A percentile compares a stretch with the other conserved stretches of the same genome.
Conservation (phyloP, 2,329 filamentous ascomycete species). For the Fusarium incarnatum region DNA sequence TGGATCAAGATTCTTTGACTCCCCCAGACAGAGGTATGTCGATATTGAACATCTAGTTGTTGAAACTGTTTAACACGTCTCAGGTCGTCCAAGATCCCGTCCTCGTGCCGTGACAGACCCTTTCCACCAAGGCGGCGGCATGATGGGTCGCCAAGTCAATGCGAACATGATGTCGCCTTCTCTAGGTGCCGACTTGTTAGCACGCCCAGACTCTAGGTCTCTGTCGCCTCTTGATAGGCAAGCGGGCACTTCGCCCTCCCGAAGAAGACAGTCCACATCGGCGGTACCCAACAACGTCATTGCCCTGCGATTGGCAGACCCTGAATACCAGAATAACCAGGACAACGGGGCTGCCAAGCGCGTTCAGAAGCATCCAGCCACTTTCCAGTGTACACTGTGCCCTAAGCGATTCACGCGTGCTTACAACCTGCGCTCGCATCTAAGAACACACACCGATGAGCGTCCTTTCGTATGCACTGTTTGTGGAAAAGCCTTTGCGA, state of each 20-base stretch:
- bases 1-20: slow-evolving; percentile 82
- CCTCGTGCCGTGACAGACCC: slow-evolving; percentile 71
- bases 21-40: slow-evolving; percentile 77
- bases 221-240: slow-evolving; percentile 70
- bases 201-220: slow-evolving; percentile 63
- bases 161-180: slow-evolving; percentile 63
- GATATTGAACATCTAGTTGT: not conserved
- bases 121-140: slow-evolving; percentile 62
- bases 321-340: slow-evolving; percentile 78
- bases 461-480: slow-evolving; percentile 97
- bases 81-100: slow-evolving; percentile 62
- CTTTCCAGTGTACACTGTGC: slow-evolving; percentile 93
- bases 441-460: slow-evolving; percentile 97
- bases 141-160: slow-evolving; percentile 55
- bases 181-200: slow-evolving; percentile 58
- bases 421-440: slow-evolving; percentile 94
- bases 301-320: slow-evolving; percentile 91
- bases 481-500: slow-evolving; percentile 95
- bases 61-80: slow-evolving; percentile 31
- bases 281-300: slow-evolving; percentile 73
- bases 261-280: slow-evolving; percentile 71
- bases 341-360: slow-evolving; percentile 75
- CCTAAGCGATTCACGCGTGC: slow-evolving; percentile 96
- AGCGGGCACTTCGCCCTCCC: slow-evolving; percentile 52
- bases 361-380: slow-evolving; percentile 97